Conservation (phyloP, 2,329 filamentous ascomycete species). For the Arthrobotrys sinensis region DNA sequence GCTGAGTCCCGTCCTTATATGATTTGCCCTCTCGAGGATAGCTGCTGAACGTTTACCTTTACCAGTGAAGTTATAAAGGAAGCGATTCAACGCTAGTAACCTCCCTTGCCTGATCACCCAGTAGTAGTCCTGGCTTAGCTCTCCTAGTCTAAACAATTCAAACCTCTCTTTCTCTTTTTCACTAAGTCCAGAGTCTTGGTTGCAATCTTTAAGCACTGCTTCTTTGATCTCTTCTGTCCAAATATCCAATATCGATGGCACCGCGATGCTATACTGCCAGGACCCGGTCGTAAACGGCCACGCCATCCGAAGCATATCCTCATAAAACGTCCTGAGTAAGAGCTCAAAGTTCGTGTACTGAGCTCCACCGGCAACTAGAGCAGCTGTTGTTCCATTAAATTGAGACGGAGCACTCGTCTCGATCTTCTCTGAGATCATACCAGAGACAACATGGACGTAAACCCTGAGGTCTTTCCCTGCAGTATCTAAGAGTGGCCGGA, state of each 20-base stretch:
- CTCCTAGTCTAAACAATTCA: background rate
- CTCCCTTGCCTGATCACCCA: background rate
- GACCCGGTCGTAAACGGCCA: conserved; percentile 38
- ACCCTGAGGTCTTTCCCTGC: conserved; percentile 19
- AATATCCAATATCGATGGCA: conserved; percentile 1
- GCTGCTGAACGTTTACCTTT: conserved; percentile 1
- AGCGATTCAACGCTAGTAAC: background rate
- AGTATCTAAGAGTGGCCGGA: conserved; percentile 4
- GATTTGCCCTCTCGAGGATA: background rate
- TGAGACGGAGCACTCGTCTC: background rate
- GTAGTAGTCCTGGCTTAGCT: background rate
- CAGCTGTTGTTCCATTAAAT: background rate
- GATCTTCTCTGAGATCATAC: background rate
- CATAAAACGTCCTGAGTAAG: conserved; percentile 9
- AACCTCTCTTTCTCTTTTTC: conserved; percentile 2
- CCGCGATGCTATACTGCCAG: conserved; percentile 16
- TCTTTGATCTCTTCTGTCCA: background rate
- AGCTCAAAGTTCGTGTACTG: background rate
- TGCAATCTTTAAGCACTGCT: background rate
- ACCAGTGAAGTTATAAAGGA: background rate
- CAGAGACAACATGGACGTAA: conserved; percentile 16
- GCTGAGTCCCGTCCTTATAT: background rate
- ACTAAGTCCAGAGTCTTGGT: background rate
- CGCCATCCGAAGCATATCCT: conserved; percentile 16
- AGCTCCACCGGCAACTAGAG: background rate